Percentiles rank a stretch among this genome's conserved stretches.
These are phyloP conservation scores for Plasmodium falciparum DNA, from an alignment of 169 alveolate genomes.

Conservation along the genomic window DNA sequence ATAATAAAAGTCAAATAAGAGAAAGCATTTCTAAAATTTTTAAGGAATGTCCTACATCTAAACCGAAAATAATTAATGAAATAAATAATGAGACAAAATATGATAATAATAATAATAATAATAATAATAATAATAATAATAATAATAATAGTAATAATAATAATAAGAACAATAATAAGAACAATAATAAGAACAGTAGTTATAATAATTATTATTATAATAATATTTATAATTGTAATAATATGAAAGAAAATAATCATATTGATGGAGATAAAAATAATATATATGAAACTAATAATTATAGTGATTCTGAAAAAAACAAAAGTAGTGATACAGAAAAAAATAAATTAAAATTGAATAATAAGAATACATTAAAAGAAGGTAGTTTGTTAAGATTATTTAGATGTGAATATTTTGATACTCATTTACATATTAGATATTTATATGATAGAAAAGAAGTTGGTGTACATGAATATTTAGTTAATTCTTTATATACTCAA, in stretches of 20 bases:
- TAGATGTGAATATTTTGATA: constrained; percentile 92
- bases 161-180: background rate
- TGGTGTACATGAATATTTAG: constrained; percentile 93
- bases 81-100: background rate
- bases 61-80: constrained; percentile 62
- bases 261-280: too few relatives aligned
- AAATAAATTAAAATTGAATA: constrained; percentile 2
- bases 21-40: constrained; percentile 48
- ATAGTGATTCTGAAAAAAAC: background rate
- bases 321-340: constrained; percentile 10
- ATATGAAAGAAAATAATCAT: background rate
- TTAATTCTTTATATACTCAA: constrained; percentile 90
- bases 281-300: background rate
- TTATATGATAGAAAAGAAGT: constrained; percentile 89
- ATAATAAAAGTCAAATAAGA: constrained; percentile 9
- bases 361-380: constrained; percentile 74
- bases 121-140: background rate
- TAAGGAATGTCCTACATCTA: constrained; percentile 48
- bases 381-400: constrained; percentile 91
- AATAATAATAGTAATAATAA: background rate
- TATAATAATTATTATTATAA: background rate
- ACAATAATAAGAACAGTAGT: background rate
- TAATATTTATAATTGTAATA: background rate
- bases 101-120: background rate
- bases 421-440: constrained; percentile 91